Evolutionary conservation across 345 rosid genomes (phyloP).

Genomic region (Eucalyptus marginata): DNA sequence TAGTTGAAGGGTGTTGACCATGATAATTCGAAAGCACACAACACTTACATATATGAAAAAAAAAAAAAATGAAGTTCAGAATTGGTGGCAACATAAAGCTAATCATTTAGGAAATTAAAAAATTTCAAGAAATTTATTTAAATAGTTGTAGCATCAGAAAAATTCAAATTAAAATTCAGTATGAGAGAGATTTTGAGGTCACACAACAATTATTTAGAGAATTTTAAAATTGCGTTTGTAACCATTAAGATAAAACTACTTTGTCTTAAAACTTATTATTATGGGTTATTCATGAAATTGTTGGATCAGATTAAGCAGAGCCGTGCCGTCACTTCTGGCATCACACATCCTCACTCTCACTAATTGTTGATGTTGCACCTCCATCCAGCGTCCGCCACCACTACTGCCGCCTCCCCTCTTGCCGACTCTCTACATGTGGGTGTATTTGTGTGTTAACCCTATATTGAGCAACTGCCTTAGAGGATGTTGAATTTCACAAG

Average conservation of each 20-base stretch:
- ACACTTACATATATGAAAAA: background rate
- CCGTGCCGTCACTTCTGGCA: fast-evolving
- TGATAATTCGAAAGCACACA: background rate
- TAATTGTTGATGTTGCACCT: background rate
- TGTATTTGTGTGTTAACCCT: background rate
- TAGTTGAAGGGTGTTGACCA: background rate
- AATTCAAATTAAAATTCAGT: background rate
- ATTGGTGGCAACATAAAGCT: background rate
- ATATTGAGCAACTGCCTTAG: background rate
- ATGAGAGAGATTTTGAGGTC: background rate
- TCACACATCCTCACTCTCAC: background rate
- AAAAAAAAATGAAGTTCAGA: background rate
- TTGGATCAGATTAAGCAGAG: background rate
- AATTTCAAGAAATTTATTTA: background rate
- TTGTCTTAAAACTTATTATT: background rate
- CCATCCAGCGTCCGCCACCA: background rate
- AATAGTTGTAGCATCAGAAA: background rate
- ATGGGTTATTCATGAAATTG: background rate
- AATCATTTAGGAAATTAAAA: background rate
- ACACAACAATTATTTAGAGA: background rate
- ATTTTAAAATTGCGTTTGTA: background rate
- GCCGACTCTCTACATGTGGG: background rate
- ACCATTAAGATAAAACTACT: background rate
- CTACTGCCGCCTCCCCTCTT: background rate
- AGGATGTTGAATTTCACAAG: background rate